Conservation (phyloP, 164 flowering plant genomes). For the Magnolia sinica region DNA sequence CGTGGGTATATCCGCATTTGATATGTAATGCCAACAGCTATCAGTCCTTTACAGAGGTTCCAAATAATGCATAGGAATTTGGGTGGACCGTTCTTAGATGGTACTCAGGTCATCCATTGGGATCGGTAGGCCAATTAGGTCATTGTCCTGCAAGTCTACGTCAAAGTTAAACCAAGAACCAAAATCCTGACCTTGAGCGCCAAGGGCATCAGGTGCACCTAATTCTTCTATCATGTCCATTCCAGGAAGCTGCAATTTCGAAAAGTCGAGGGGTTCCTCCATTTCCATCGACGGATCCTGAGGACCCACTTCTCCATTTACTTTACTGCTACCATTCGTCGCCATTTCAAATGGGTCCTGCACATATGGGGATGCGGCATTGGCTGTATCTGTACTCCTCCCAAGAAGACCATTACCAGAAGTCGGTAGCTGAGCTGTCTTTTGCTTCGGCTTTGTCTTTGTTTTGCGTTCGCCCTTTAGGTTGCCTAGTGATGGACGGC, state of each 20-base stretch:
- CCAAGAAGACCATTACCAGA: constrained; percentile 44
- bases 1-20: constrained; percentile 8
- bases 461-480: constrained; percentile 58
- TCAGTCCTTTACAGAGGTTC: constrained; percentile 24
- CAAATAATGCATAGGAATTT: constrained; percentile 24
- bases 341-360: constrained; percentile 23
- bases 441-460: constrained; percentile 76
- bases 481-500: constrained; percentile 37
- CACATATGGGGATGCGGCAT: constrained; percentile 24
- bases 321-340: constrained; percentile 18
- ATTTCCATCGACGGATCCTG: constrained; percentile 26
- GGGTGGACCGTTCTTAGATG: constrained; percentile 31
- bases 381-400: constrained; percentile 26
- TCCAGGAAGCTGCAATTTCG: constrained; percentile 39
- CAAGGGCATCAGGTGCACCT: constrained; percentile 36
- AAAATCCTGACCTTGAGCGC: constrained; percentile 42
- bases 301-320: constrained; percentile 27
- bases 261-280: constrained; percentile 39
- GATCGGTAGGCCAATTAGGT: constrained; percentile 54
- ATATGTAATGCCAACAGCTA: constrained; percentile 22
- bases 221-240: constrained; percentile 47
- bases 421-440: constrained; percentile 52
- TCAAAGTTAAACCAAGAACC: constrained; percentile 49
- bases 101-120: constrained; percentile 79
- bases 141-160: constrained; percentile 58